phyloP scores from a whole-genome alignment of 441 rosid genomes.

The Jatropha podagrica region DNA sequence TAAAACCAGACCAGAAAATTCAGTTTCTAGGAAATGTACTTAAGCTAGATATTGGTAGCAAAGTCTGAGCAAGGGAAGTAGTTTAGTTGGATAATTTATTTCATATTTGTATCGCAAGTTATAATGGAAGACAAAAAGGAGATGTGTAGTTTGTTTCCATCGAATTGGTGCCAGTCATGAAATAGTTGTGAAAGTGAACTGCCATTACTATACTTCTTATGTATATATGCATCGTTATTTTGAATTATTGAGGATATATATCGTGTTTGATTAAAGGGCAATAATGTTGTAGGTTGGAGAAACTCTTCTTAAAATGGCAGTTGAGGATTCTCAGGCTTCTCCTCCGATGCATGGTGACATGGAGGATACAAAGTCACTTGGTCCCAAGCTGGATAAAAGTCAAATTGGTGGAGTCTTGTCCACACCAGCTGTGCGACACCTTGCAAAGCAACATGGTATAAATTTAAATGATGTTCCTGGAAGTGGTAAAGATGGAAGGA shows the following conservation, averaged over 20 bases:
- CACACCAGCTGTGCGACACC: constrained; percentile 71
- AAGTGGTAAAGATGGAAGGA: constrained; percentile 71
- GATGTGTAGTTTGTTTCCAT: not conserved
- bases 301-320: constrained; percentile 64
- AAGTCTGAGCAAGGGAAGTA: not conserved
- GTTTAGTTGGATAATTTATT: not conserved
- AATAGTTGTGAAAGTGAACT: not conserved
- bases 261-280: not conserved
- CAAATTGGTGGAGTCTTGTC: constrained; percentile 48
- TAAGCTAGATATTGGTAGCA: not conserved
- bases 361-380: constrained; percentile 21
- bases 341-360: constrained; percentile 11
- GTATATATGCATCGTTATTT: not conserved
- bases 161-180: not conserved
- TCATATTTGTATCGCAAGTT: not conserved
- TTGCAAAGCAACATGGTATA: constrained; percentile 70
- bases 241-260: not conserved
- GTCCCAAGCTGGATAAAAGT: constrained; percentile 26
- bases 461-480: constrained; percentile 57
- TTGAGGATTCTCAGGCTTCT: constrained; percentile 44
- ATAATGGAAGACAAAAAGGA: not conserved
- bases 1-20: not conserved
- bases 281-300: constrained; percentile 69
- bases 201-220: not conserved
- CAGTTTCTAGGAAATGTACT: not conserved